Conservation (phyloP, 2,329 filamentous ascomycete species). For the Claviceps maximensis region DNA sequence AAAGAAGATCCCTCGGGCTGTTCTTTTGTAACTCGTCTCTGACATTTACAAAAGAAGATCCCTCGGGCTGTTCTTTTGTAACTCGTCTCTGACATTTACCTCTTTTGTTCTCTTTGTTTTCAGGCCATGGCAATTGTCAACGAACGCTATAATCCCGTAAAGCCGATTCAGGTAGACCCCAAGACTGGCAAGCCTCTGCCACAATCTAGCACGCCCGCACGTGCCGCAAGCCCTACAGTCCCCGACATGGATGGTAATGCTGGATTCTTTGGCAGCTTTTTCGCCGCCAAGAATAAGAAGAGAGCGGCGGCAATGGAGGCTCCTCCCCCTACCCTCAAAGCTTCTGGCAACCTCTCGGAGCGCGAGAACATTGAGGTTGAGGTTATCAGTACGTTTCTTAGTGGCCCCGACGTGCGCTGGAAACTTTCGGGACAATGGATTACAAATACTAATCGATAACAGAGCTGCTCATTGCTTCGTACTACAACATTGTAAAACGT, state of each 20-base stretch:
- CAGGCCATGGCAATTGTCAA: conserved; percentile 96
- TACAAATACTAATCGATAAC: background rate
- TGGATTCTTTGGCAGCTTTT: conserved; percentile 97
- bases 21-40: too few relatives aligned
- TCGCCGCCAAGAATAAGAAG: conserved; percentile 99
- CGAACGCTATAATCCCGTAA: conserved; percentile 67
- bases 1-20: too few relatives aligned
- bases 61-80: too few relatives aligned
- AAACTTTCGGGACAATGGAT: background rate
- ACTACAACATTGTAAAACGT: conserved; percentile 95
- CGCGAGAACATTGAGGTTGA: conserved; percentile 93
- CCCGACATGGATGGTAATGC: conserved; percentile 41
- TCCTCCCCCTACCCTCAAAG: conserved; percentile 84
- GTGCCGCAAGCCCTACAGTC: conserved; percentile 64
- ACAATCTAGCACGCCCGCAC: conserved; percentile 49
- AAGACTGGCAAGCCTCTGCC: conserved; percentile 95
- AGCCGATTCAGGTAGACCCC: conserved; percentile 90
- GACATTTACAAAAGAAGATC: too few relatives aligned
- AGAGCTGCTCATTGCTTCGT: conserved; percentile 92
- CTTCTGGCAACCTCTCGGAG: conserved; percentile 84
- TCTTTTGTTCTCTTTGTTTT: background rate
- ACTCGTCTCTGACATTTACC: background rate
- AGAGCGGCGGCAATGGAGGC: conserved; percentile 99
- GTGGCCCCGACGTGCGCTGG: too few relatives aligned
- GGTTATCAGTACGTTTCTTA: conserved; percentile 68